Percentiles rank a stretch among this genome's conserved stretches.
These are phyloP conservation scores for Striga asiatica DNA, from an alignment of 257 asterid genomes.

Conservation along the genomic window DNA sequence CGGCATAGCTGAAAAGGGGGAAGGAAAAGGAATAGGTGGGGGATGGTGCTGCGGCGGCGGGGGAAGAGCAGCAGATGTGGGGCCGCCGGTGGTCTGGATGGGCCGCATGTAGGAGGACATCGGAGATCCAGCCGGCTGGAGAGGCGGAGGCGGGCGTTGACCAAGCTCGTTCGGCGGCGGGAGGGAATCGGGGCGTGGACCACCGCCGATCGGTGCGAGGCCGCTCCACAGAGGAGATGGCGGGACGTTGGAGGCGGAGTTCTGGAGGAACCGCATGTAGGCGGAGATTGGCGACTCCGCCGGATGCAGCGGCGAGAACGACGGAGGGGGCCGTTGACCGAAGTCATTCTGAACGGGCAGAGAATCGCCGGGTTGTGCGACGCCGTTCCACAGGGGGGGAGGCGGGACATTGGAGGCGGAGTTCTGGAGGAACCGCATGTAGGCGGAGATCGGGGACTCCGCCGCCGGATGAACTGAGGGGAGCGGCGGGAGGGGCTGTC, in stretches of 20 bases:
- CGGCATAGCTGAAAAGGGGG: conserved; percentile 22
- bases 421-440: conserved; percentile 30
- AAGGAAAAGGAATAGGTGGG: neutral
- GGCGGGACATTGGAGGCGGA: conserved; percentile 15
- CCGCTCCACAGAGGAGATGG: no score
- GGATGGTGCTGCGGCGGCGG: neutral
- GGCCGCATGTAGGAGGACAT: no score
- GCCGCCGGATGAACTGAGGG: conserved; percentile 30
- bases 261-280: conserved; percentile 21
- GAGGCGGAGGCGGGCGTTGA: conserved; percentile 4
- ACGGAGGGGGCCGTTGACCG: conserved; percentile 17
- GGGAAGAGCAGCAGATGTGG: neutral
- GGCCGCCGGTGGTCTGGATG: no score
- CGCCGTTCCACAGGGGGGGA: conserved; percentile 15
- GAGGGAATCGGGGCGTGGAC: no score
- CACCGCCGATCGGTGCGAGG: no score
- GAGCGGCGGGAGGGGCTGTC: conserved; percentile 39
- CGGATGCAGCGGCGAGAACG: conserved; percentile 15
- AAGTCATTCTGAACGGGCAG: no score
- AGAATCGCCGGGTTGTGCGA: neutral
- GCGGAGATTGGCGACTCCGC: conserved; percentile 22
- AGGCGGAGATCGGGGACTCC: conserved; percentile 37
- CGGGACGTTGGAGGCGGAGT: no score
- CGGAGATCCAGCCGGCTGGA: no score
- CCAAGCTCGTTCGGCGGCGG: no score